phyloP scores from a whole-genome alignment of 345 rosid genomes.

The Laguncularia racemosa region DNA sequence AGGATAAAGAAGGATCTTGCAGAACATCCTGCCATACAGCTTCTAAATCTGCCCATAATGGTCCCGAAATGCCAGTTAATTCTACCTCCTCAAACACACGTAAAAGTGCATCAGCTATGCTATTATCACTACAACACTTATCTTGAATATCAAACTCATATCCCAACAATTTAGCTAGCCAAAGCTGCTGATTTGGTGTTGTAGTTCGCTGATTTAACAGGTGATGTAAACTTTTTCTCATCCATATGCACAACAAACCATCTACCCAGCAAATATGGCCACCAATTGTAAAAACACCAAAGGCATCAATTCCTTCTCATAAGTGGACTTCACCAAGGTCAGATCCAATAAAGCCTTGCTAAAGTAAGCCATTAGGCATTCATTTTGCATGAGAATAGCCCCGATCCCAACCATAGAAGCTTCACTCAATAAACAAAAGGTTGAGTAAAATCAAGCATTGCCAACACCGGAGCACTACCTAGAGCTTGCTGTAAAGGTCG shows the following conservation, averaged over 20 bases:
- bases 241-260: not conserved
- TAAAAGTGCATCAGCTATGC: not conserved
- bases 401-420: not conserved
- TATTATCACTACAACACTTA: not conserved
- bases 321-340: not conserved
- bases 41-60: too few species aligned
- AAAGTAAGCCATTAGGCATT: not conserved
- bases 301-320: not conserved
- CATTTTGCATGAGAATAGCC: not conserved
- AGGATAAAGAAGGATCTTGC: too few species aligned
- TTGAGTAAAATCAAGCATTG: not conserved
- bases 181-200: not conserved
- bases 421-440: not conserved
- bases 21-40: too few species aligned
- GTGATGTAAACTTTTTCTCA: not conserved
- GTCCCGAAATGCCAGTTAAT: too few species aligned
- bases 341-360: not conserved
- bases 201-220: not conserved
- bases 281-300: not conserved
- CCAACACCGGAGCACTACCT: not conserved
- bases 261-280: not conserved
- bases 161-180: not conserved
- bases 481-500: not conserved
- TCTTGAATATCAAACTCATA: not conserved
- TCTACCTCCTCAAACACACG: too few species aligned